A percentile compares a stretch with the other conserved stretches of the same genome.
Evolutionary conservation across 2,329 filamentous ascomycete species (phyloP).

Genomic region (Didymella pomorum): DNA sequence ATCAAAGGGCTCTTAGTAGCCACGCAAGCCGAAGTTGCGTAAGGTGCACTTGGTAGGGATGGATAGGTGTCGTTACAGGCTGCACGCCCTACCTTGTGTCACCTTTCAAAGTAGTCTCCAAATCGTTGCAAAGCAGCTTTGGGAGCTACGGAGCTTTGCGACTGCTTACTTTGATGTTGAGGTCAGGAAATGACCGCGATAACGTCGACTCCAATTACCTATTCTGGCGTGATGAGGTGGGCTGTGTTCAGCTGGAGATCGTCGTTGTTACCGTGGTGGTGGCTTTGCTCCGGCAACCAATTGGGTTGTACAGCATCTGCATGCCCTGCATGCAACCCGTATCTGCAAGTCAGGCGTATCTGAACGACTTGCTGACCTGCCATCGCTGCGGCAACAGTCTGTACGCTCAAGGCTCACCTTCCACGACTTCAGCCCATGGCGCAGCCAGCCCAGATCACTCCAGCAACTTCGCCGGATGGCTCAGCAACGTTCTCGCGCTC

Average conservation of each 20-base stretch:
- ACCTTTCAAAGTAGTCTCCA: background rate
- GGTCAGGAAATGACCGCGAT: background rate
- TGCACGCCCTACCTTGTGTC: background rate
- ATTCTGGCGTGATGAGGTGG: background rate
- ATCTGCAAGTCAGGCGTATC: conserved; percentile 16
- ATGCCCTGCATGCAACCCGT: conserved; percentile 13
- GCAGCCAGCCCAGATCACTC: conserved; percentile 18
- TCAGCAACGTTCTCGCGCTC: conserved; percentile 20
- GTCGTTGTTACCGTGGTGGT: background rate
- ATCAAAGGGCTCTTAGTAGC: background rate
- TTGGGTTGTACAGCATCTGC: conserved; percentile 16
- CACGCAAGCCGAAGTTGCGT: background rate
- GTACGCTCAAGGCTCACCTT: conserved; percentile 12
- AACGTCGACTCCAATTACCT: background rate
- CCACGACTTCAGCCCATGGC: conserved; percentile 17
- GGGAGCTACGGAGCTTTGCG: background rate
- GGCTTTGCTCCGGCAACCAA: conserved; percentile 12
- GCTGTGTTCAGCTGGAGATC: conserved; percentile 7
- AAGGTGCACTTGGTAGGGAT: background rate
- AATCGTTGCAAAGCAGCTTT: background rate
- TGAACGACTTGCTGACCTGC: conserved; percentile 12
- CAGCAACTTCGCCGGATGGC: conserved; percentile 20
- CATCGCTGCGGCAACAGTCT: conserved; percentile 19
- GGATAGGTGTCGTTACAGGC: background rate
- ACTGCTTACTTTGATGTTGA: background rate